These are phyloP conservation scores for Xylariaceae sp. DNA, from an alignment of 2,329 filamentous ascomycete species.

Conservation along the genomic window DNA sequence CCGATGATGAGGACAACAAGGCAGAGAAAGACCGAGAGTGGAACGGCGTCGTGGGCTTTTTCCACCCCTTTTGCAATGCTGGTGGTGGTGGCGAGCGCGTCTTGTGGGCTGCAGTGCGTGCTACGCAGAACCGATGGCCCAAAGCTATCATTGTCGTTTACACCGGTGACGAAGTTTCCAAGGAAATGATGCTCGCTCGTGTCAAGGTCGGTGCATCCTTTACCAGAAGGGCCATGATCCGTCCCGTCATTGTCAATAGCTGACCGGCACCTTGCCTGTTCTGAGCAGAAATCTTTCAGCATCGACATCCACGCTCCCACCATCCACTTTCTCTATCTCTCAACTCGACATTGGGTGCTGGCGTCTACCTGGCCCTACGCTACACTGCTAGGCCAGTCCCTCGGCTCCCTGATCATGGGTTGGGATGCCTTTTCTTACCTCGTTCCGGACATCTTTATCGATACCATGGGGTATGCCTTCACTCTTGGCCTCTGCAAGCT, in stretches of 20 bases:
- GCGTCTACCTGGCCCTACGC: constrained; percentile 85
- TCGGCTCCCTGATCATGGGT: constrained; percentile 80
- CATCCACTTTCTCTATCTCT: constrained; percentile 84
- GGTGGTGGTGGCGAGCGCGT: constrained; percentile 94
- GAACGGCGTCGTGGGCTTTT: constrained; percentile 88
- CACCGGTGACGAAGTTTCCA: constrained; percentile 86
- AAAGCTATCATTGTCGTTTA: constrained; percentile 88
- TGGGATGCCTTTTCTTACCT: constrained; percentile 92
- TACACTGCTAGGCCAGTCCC: constrained; percentile 86
- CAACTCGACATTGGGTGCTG: constrained; percentile 79
- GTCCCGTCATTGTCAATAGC: not conserved
- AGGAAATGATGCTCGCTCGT: constrained; percentile 68
- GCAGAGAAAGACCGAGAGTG: constrained; percentile 54
- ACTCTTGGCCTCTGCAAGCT: constrained; percentile 75
- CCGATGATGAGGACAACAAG: constrained; percentile 65
- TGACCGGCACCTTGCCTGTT: constrained; percentile 9
- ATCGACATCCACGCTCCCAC: constrained; percentile 80
- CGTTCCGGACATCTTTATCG: constrained; percentile 88
- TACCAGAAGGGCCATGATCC: not conserved
- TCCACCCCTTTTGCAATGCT: constrained; percentile 97
- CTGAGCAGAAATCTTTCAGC: constrained; percentile 72
- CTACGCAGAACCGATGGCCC: constrained; percentile 84
- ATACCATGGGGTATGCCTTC: constrained; percentile 98
- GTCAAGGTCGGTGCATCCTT: constrained; percentile 55
- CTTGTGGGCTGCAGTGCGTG: constrained; percentile 89